phyloP scores from a whole-genome alignment of 305 asterid genomes.

The Lippia alba region DNA sequence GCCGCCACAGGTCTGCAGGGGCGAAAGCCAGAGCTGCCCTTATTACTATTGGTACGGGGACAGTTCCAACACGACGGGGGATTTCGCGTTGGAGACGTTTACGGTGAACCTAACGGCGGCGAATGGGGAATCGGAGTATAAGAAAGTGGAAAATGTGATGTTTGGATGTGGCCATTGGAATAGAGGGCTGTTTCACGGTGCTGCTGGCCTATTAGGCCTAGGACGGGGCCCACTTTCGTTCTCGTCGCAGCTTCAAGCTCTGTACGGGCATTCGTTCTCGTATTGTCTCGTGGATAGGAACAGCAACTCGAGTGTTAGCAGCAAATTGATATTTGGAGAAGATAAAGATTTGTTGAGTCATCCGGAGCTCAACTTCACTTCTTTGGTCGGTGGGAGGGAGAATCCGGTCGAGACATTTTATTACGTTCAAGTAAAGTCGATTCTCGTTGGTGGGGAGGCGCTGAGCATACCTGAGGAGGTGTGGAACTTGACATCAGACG shows the following conservation, averaged over 20 bases:
- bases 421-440: conserved; percentile 69
- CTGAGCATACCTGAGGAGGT: conserved; percentile 67
- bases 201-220: conserved; percentile 86
- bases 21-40: conserved; percentile 64
- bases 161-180: conserved; percentile 99
- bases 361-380: conserved; percentile 71
- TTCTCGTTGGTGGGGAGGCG: conserved; percentile 76
- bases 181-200: conserved; percentile 93
- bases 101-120: conserved; percentile 75
- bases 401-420: conserved; percentile 78
- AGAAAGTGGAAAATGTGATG: conserved; percentile 77
- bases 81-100: conserved; percentile 79
- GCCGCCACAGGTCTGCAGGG: conserved; percentile 59
- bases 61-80: conserved; percentile 91
- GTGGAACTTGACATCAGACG: conserved; percentile 65
- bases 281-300: conserved; percentile 90
- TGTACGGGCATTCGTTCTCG: conserved; percentile 83
- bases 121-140: conserved; percentile 53
- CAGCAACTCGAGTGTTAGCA: conserved; percentile 74
- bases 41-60: conserved; percentile 97
- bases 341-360: conserved; percentile 54
- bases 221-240: conserved; percentile 93
- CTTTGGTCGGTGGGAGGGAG: conserved; percentile 54
- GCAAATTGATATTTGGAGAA: conserved; percentile 91
- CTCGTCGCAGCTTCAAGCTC: conserved; percentile 75